Percentiles rank a stretch among this genome's conserved stretches.
Conservation (phyloP, 805 yeast species). For the Sugiyamaella chiloensis region DNA sequence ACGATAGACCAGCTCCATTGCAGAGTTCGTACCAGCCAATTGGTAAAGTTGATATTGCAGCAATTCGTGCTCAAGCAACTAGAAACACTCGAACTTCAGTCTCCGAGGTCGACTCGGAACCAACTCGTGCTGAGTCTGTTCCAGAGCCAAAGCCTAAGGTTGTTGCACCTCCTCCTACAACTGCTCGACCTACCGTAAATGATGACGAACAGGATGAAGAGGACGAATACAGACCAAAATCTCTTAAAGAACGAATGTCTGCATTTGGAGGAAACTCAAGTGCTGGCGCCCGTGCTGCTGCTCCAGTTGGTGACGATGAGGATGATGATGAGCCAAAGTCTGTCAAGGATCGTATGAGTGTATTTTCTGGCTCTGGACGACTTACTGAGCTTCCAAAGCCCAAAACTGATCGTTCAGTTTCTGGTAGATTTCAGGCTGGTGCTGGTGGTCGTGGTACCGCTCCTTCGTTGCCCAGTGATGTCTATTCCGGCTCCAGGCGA, state of each 20-base stretch:
- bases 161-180: slow-evolving; percentile 9
- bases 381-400: slow-evolving; percentile 64
- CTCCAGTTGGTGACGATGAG: slow-evolving; percentile 14
- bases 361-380: slow-evolving; percentile 45
- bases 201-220: slow-evolving; percentile 16
- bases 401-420: slow-evolving; percentile 38
- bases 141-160: slow-evolving; percentile 6
- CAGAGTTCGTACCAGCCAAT: slow-evolving; percentile 57
- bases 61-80: slow-evolving; percentile 38
- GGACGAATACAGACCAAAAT: slow-evolving; percentile 23
- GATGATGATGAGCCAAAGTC: slow-evolving; percentile 27
- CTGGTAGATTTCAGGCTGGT: slow-evolving; percentile 27
- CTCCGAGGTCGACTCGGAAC: too few species aligned
- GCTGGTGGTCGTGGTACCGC: slow-evolving; percentile 36
- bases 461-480: slow-evolving; percentile 26
- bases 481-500: slow-evolving; percentile 36
- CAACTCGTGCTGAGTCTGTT: too few species aligned
- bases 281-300: background rate
- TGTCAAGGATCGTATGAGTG: slow-evolving; percentile 32
- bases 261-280: slow-evolving; percentile 9
- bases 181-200: slow-evolving; percentile 15
- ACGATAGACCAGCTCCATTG: slow-evolving; percentile 34
- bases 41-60: slow-evolving; percentile 55
- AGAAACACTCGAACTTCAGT: slow-evolving; percentile 1
- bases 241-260: slow-evolving; percentile 29